Conservation (phyloP, 2,329 filamentous ascomycete genomes). For the Fusarium liriodendri region DNA sequence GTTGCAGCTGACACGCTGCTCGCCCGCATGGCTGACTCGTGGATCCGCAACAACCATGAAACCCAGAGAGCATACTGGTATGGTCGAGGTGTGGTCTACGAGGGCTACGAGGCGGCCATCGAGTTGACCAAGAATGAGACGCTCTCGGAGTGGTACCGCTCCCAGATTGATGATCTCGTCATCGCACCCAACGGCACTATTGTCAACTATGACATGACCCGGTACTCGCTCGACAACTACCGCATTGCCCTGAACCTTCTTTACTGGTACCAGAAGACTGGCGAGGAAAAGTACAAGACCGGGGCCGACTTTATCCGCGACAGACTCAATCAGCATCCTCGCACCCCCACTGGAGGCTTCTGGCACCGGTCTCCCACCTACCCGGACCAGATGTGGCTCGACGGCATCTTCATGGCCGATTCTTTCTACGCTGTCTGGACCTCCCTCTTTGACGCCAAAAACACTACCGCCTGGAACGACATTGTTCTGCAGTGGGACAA, state of each 20-base stretch:
- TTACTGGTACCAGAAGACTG: slow-evolving; percentile 59
- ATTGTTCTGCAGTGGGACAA: slow-evolving; percentile 58
- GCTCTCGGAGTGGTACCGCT: slow-evolving; percentile 57
- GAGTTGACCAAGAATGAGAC: slow-evolving; percentile 55
- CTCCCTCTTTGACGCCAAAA: slow-evolving; percentile 50
- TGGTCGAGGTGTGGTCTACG: slow-evolving; percentile 33
- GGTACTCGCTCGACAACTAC: slow-evolving; percentile 64
- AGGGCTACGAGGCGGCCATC: slow-evolving; percentile 44
- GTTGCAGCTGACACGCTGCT: slow-evolving; percentile 27
- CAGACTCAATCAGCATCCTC: slow-evolving; percentile 60
- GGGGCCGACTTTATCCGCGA: slow-evolving; percentile 59
- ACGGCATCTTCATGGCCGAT: slow-evolving; percentile 65
- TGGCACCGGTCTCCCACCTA: slow-evolving; percentile 62
- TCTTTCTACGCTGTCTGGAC: slow-evolving; percentile 57
- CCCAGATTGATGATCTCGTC: slow-evolving; percentile 60
- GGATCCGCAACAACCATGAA: slow-evolving; percentile 37
- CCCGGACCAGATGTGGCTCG: slow-evolving; percentile 68
- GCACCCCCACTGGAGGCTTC: slow-evolving; percentile 63
- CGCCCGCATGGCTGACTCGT: slow-evolving; percentile 31
- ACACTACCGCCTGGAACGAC: slow-evolving; percentile 57
- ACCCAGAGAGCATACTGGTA: slow-evolving; percentile 38
- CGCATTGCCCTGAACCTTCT: slow-evolving; percentile 65
- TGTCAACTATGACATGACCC: slow-evolving; percentile 56
- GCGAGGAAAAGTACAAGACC: slow-evolving; percentile 59
- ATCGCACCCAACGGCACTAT: slow-evolving; percentile 54